Percentiles rank a stretch among this genome's conserved stretches.
These are phyloP conservation scores for Potentilla sterilis DNA, from an alignment of 306 rosid genomes.

Conservation along the genomic window DNA sequence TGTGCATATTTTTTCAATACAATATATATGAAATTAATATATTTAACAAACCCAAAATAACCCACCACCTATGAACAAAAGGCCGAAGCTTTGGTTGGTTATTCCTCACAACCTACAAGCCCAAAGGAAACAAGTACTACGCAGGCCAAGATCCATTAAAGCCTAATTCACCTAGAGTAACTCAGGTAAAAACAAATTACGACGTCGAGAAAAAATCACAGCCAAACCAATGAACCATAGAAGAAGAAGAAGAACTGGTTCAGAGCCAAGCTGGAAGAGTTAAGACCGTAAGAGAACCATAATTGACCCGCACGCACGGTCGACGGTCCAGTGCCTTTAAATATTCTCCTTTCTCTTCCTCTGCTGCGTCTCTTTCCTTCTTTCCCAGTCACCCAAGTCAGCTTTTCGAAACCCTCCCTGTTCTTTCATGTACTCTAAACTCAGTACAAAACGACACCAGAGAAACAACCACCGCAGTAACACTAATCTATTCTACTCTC, in stretches of 20 bases:
- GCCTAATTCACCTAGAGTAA: too few relatives aligned
- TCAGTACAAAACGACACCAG: slow-evolving; percentile 33
- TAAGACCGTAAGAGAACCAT: slow-evolving; percentile 29
- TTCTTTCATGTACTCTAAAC: slow-evolving; percentile 35
- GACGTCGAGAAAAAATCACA: too few relatives aligned
- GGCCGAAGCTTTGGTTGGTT: too few relatives aligned
- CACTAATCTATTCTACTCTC: slow-evolving; percentile 2
- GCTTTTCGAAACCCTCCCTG: slow-evolving; percentile 19
- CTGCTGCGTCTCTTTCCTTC: slow-evolving; percentile 19
- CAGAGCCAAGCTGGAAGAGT: slow-evolving; percentile 21
- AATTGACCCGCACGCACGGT: slow-evolving; percentile 67
- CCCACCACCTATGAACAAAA: too few relatives aligned
- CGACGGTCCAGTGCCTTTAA: slow-evolving; percentile 31
- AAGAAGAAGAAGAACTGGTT: too few relatives aligned
- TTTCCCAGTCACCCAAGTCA: neutral
- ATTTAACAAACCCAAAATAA: too few relatives aligned
- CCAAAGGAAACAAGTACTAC: too few relatives aligned
- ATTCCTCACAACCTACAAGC: too few relatives aligned
- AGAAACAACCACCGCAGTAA: slow-evolving; percentile 18
- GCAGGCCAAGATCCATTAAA: too few relatives aligned
- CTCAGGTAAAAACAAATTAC: too few relatives aligned
- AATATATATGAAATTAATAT: too few relatives aligned
- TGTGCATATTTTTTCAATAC: too few relatives aligned
- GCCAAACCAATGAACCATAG: neutral
- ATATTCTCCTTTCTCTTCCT: neutral